A percentile compares a stretch with the other conserved stretches of the same genome.
These are phyloP conservation scores for Aspergillus sp. DNA, from an alignment of 2,329 filamentous ascomycete species.

Conservation along the genomic window DNA sequence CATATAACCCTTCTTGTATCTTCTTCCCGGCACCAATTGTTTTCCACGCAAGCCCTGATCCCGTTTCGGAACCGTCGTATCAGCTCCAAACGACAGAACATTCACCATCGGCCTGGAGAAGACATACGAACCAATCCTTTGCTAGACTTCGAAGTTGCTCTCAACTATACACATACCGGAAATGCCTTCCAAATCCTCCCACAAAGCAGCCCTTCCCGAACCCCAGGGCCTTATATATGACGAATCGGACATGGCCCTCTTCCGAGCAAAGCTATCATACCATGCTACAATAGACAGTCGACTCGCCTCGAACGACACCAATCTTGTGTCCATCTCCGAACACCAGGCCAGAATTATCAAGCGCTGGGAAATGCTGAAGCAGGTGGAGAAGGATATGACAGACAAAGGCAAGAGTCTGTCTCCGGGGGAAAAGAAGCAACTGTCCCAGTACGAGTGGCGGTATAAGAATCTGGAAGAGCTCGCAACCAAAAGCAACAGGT, in stretches of 20 bases:
- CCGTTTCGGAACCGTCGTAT: background rate
- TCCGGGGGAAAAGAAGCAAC: conserved; percentile 31
- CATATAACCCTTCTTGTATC: background rate
- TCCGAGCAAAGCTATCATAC: conserved; percentile 36
- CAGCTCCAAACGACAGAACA: background rate
- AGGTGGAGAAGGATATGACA: conserved; percentile 33
- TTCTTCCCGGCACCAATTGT: background rate
- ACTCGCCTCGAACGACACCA: conserved; percentile 31
- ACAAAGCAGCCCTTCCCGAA: conserved; percentile 29
- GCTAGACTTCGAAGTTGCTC: background rate
- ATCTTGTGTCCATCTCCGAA: conserved; percentile 34
- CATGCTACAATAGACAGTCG: conserved; percentile 36
- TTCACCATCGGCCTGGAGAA: background rate
- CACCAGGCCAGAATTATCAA: conserved; percentile 35
- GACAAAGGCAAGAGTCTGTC: conserved; percentile 33
- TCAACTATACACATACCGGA: background rate
- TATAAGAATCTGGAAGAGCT: conserved; percentile 34
- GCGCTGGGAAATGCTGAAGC: conserved; percentile 36
- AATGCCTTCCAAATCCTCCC: conserved; percentile 27
- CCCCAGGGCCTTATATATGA: conserved; percentile 35
- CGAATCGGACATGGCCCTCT: conserved; percentile 39
- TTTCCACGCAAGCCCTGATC: background rate
- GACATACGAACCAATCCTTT: background rate
- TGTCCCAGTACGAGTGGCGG: conserved; percentile 37
- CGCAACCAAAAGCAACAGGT: conserved; percentile 26